Base-by-base conservation (phyloP, 164 flowering plant genomes). In the Aristolochia fimbriata region DNA sequence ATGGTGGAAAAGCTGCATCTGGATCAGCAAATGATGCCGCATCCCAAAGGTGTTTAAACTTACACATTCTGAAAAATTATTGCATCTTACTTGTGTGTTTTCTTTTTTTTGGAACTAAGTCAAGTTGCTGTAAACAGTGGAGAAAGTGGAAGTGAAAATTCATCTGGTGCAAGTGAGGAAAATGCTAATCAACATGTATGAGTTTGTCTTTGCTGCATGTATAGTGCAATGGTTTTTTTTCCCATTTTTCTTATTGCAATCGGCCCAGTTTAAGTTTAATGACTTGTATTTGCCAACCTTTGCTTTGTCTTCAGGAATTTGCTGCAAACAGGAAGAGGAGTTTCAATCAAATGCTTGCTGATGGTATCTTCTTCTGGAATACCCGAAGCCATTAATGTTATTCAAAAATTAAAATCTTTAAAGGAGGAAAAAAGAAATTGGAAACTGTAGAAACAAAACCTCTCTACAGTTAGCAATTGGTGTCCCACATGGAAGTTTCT, bases 11-110 rank as follows among this genome's bases (percentile, higher is more conserved):
- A 60, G 85, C 77, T 27, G 74, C 81, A 73, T 85, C 92, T 20
- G 88, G 94, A 63, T 90, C 96, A 30, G 92, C 87, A 73, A 84
- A 88, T 78, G 99, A 88, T 73, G 90, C 80, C 56, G 81, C 72
- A 46, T 84, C 96, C 45, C 90, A 76, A 68, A 88, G 99, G 98
- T 93, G 47, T 21, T 55, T 48, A 43, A 61, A 16, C 17, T 27
- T 47, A 20, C 55, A 53, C 13, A 33, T 58, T 11, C 31, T 54
- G 58, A 19, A 15, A 21, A 24, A 27, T 7, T 56, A 3, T 31
- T 31, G 27, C 45, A 31, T 56, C 31, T 61, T 54, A 6, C 2
- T 22, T 31, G 11, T 24, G 2, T 24, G 27, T 55, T 24, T 23
- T 21, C 30, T 25, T 14, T n/a, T 55, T 55, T 50, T 6, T 33